Conservation (phyloP, 2,329 filamentous ascomycete genomes). For the Huntiella bhutanensis region DNA sequence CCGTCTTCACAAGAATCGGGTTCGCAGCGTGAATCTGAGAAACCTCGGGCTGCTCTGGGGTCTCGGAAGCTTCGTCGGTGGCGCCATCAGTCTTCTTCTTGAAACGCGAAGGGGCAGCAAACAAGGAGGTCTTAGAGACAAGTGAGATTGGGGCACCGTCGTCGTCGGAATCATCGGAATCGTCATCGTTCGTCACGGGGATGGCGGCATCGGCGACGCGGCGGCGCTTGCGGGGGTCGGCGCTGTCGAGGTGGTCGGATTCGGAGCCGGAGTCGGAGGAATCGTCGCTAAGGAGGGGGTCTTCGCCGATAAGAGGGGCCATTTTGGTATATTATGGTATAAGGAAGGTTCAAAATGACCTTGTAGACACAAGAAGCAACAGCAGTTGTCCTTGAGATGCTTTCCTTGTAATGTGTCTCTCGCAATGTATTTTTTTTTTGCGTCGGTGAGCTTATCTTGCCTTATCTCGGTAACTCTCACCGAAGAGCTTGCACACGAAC, state of each 20-base stretch:
- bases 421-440: too few species aligned
- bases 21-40: constrained; percentile 15
- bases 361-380: too few species aligned
- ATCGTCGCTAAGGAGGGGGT: background rate
- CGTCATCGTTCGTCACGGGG: constrained; percentile 10
- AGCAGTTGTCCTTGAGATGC: too few species aligned
- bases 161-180: constrained; percentile 12
- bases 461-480: too few species aligned
- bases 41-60: constrained; percentile 6
- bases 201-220: constrained; percentile 16
- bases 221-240: constrained; percentile 26
- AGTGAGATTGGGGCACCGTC: constrained; percentile 13
- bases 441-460: too few species aligned
- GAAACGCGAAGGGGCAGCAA: constrained; percentile 32
- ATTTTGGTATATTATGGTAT: background rate
- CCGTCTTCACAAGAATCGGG: constrained; percentile 30
- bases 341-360: too few species aligned
- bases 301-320: background rate
- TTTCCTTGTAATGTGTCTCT: too few species aligned
- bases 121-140: constrained; percentile 19
- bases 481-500: too few species aligned
- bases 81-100: constrained; percentile 20
- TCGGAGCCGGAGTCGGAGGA: constrained; percentile 16
- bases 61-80: constrained; percentile 7
- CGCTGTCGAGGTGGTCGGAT: constrained; percentile 31